Evolutionary conservation across 2,329 filamentous ascomycete genomes (phyloP).

Genomic region (Onygena corvina): DNA sequence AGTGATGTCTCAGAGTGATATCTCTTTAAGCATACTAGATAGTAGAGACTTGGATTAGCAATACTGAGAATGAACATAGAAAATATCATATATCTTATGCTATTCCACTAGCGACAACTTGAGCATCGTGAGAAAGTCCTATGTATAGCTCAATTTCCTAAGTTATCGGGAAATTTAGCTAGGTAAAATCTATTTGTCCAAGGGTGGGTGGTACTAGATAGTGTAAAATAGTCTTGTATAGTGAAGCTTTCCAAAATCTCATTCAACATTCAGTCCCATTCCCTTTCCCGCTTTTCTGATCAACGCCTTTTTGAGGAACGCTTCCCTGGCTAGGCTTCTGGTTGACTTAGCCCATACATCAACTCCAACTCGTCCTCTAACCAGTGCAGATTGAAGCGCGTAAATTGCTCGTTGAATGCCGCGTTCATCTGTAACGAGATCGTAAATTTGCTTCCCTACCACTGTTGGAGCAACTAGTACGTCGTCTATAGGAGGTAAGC

Average conservation of each 20-base stretch:
- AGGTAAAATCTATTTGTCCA: too few relatives aligned
- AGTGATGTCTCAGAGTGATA: background rate
- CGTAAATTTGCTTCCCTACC: conserved; percentile 85
- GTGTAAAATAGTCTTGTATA: too few relatives aligned
- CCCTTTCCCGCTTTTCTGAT: conserved; percentile 36
- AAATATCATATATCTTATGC: too few relatives aligned
- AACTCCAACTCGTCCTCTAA: conserved; percentile 34
- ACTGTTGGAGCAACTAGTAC: conserved; percentile 87
- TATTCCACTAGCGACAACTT: too few relatives aligned
- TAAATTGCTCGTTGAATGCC: conserved; percentile 80
- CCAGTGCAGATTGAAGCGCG: conserved; percentile 38
- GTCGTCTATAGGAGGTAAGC: conserved; percentile 70
- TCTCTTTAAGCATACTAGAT: too few relatives aligned
- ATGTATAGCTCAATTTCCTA: too few relatives aligned
- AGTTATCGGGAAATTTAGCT: too few relatives aligned
- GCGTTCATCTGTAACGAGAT: conserved; percentile 74
- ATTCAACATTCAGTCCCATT: conserved; percentile 30
- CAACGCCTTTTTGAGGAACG: conserved; percentile 36
- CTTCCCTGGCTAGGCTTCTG: conserved; percentile 37
- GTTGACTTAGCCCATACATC: conserved; percentile 39
- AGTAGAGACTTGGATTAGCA: too few relatives aligned
- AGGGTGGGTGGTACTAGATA: too few relatives aligned
- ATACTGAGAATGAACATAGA: too few relatives aligned
- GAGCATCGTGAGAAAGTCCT: too few relatives aligned
- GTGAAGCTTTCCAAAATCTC: background rate